Evolutionary conservation across 2,329 filamentous ascomycete species (phyloP).

Genomic region (Botrytis deweyae): DNA sequence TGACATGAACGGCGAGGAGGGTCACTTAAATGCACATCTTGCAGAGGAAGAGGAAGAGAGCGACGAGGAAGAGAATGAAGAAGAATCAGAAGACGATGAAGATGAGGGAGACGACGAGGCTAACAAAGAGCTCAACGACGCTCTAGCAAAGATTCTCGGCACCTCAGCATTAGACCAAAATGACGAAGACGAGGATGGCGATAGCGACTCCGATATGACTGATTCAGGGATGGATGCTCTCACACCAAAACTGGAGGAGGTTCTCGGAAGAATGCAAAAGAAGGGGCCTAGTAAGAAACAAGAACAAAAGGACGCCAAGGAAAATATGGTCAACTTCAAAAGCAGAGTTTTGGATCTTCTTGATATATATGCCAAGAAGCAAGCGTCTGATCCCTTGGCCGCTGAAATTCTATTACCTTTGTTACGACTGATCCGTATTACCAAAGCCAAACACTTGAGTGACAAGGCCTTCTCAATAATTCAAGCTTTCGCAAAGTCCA

Average conservation of each 20-base stretch:
- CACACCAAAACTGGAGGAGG: constrained; percentile 77
- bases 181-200: constrained; percentile 52
- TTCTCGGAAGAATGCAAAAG: constrained; percentile 72
- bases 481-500: constrained; percentile 65
- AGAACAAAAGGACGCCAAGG: constrained; percentile 82
- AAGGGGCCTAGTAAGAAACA: constrained; percentile 71
- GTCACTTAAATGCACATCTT: constrained; percentile 42
- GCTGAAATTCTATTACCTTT: constrained; percentile 74
- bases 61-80: constrained; percentile 45
- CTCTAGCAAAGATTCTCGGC: constrained; percentile 75
- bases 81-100: constrained; percentile 41
- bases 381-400: constrained; percentile 65
- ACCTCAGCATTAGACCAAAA: constrained; percentile 65
- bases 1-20: constrained; percentile 46
- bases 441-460: constrained; percentile 71
- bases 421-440: constrained; percentile 73
- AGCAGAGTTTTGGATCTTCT: constrained; percentile 87
- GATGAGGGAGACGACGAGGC: constrained; percentile 42
- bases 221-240: constrained; percentile 94
- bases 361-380: constrained; percentile 78
- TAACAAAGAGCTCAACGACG: constrained; percentile 58
- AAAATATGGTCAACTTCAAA: constrained; percentile 92
- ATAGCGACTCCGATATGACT: constrained; percentile 79
- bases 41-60: constrained; percentile 47
- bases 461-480: constrained; percentile 73